phyloP scores from a whole-genome alignment of 2,329 filamentous ascomycete genomes.

The Cordyceps fumosorosea region DNA sequence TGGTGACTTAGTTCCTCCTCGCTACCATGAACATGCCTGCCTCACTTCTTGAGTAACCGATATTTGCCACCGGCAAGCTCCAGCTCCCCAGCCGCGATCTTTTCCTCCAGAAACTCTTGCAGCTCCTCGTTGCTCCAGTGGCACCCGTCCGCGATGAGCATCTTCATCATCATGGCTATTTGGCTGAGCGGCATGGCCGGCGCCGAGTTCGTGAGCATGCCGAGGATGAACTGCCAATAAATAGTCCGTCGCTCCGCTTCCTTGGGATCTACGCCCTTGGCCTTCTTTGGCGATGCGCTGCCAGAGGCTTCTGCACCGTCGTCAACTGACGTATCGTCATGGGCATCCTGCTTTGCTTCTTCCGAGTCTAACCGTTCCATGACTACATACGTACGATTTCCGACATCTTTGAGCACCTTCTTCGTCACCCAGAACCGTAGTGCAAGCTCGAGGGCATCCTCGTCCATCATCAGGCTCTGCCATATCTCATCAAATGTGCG shows the following conservation, averaged over 20 bases:
- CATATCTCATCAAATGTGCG: constrained; percentile 49
- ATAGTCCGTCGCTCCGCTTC: constrained; percentile 54
- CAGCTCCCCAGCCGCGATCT: constrained; percentile 66
- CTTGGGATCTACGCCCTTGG: constrained; percentile 55
- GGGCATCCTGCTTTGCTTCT: constrained; percentile 20
- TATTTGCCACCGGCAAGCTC: constrained; percentile 68
- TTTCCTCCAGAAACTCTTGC: constrained; percentile 68
- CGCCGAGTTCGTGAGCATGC: constrained; percentile 90
- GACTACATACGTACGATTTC: constrained; percentile 55
- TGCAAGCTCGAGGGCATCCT: constrained; percentile 60
- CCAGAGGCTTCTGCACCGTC: constrained; percentile 20
- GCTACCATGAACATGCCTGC: not conserved
- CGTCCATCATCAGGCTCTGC: constrained; percentile 62
- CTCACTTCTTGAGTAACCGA: constrained; percentile 53
- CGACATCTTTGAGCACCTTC: constrained; percentile 53
- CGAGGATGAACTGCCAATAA: constrained; percentile 88
- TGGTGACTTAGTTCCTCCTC: not conserved
- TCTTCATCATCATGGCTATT: constrained; percentile 92
- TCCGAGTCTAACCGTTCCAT: constrained; percentile 53
- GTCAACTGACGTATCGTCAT: constrained; percentile 25
- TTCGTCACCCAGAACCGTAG: constrained; percentile 67
- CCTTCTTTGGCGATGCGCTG: constrained; percentile 41
- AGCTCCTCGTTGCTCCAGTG: constrained; percentile 86
- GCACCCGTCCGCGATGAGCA: constrained; percentile 82
- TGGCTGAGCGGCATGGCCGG: constrained; percentile 70